A percentile compares a stretch with the other conserved stretches of the same genome.
These are phyloP conservation scores for Suaeda aralocaspica DNA, from an alignment of 148 eudicot genomes.

Conservation along the genomic window DNA sequence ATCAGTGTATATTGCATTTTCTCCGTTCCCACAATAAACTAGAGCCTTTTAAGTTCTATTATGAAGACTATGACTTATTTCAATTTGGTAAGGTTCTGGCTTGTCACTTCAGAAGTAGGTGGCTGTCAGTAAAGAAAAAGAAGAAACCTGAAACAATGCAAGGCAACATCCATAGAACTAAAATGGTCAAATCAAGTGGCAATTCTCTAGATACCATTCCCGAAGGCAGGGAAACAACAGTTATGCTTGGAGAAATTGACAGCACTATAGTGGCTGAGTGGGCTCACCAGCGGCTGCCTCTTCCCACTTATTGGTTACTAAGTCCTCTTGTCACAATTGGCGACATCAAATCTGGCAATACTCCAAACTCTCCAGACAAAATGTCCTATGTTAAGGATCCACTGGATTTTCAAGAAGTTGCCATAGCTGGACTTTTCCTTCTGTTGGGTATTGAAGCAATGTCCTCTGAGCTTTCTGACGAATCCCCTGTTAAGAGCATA, in stretches of 20 bases:
- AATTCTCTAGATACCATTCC: slow-evolving; percentile 59
- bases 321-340: slow-evolving; percentile 57
- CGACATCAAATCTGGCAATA: slow-evolving; percentile 20
- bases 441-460: slow-evolving; percentile 80
- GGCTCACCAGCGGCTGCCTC: slow-evolving; percentile 90
- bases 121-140: slow-evolving; percentile 63
- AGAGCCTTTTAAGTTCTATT: slow-evolving; percentile 38
- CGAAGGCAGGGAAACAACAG: slow-evolving; percentile 47
- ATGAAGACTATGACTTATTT: slow-evolving; percentile 51
- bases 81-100: slow-evolving; percentile 43
- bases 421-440: slow-evolving; percentile 76
- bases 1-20: slow-evolving; percentile 40
- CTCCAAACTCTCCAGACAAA: slow-evolving; percentile 24
- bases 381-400: slow-evolving; percentile 14
- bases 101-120: slow-evolving; percentile 68
- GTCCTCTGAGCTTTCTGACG: slow-evolving; percentile 36
- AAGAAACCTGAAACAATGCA: slow-evolving; percentile 36
- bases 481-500: slow-evolving; percentile 41
- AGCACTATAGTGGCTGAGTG: slow-evolving; percentile 59
- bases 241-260: slow-evolving; percentile 20
- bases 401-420: slow-evolving; percentile 47
- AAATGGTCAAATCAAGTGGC: slow-evolving; percentile 24
- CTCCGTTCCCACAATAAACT: slow-evolving; percentile 29
- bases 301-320: slow-evolving; percentile 79
- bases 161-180: slow-evolving; percentile 18